Base-by-base conservation (phyloP, 2,329 filamentous ascomycete species). In the Colletotrichum endophyticum region DNA sequence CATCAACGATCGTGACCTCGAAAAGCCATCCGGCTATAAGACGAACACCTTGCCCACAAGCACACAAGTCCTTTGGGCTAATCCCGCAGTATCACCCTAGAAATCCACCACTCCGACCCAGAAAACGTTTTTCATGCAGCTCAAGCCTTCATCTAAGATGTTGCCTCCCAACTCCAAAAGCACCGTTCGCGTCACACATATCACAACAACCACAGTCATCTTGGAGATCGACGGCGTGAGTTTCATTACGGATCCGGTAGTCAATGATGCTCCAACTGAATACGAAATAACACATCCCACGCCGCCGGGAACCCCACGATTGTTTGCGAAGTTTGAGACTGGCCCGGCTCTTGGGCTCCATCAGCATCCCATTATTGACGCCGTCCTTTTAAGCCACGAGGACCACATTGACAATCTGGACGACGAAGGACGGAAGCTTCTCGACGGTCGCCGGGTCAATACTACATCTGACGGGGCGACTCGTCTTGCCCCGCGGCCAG, bases 201-300 rank as follows among this genome's bases (percentile, higher is more conserved):
- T 90, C 66, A 86, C 85, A n/a, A 89, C 88, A 1, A 88, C 88
- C 8, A 89, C 87, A 1, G 86, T 87, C 22, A 85, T 89, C 63
- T 73, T 89, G 16, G 80, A 87, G 4, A 83, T 89, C 56, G 80
- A 86, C 56, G 84, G 83, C n/a, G 73, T 87, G 71, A 87, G 81
- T 11, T 81, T 89, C 44, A 79, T 89, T 7, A 89, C 87, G 0
- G 86, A 89, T 61, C 87, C 87, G 1, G 84, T 87, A 76, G 88
- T 89, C 79, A 85, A 85, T 0, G 84, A 84, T 0, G 84, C 84
- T 7, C 84, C 84, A 5, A 83, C 84, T 1, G 39, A 79, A 7
- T 63, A 36, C 4, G 22, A 73, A 13, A 15, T 34, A 8, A 62
- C 56, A 19, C 4, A 22, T 16, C 44, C 4, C 7, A 25, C 81